A percentile compares a stretch with the other conserved stretches of the same genome.
These are phyloP conservation scores for Phyllosticta citribraziliensis DNA, from an alignment of 2,329 filamentous ascomycete genomes.

Conservation along the genomic window DNA sequence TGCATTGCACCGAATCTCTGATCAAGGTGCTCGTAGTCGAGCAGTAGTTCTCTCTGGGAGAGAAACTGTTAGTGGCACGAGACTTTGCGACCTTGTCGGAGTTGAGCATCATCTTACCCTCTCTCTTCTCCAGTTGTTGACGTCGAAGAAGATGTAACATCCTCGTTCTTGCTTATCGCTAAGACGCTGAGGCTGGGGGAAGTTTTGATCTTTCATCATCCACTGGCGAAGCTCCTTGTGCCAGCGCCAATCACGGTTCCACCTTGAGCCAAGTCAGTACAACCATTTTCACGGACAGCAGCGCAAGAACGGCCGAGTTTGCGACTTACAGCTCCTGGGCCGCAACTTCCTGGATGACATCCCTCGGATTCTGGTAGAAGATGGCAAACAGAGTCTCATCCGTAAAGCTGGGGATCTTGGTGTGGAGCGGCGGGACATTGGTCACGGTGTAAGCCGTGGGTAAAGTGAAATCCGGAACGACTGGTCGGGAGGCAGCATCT, in stretches of 20 bases:
- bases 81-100: background rate
- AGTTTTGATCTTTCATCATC: constrained; percentile 45
- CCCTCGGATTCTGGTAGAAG: constrained; percentile 58
- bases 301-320: background rate
- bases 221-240: constrained; percentile 45
- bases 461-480: constrained; percentile 53
- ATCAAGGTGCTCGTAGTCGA: constrained; percentile 44
- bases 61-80: constrained; percentile 13
- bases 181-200: constrained; percentile 33
- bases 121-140: constrained; percentile 42
- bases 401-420: constrained; percentile 49
- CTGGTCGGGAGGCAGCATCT: constrained; percentile 45
- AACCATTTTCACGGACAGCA: background rate
- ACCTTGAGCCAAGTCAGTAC: constrained; percentile 13
- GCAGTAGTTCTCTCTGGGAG: constrained; percentile 38
- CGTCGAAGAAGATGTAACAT: constrained; percentile 47
- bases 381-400: constrained; percentile 60
- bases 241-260: constrained; percentile 44
- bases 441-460: constrained; percentile 56
- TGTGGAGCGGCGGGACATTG: constrained; percentile 53
- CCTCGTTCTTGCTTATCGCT: constrained; percentile 40
- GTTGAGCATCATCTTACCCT: constrained; percentile 27
- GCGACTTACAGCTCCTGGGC: constrained; percentile 47
- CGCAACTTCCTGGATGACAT: constrained; percentile 56
- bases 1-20: constrained; percentile 21